phyloP scores from a whole-genome alignment of 768 basidiomycete genomes.

The Collybiopsis confluens region DNA sequence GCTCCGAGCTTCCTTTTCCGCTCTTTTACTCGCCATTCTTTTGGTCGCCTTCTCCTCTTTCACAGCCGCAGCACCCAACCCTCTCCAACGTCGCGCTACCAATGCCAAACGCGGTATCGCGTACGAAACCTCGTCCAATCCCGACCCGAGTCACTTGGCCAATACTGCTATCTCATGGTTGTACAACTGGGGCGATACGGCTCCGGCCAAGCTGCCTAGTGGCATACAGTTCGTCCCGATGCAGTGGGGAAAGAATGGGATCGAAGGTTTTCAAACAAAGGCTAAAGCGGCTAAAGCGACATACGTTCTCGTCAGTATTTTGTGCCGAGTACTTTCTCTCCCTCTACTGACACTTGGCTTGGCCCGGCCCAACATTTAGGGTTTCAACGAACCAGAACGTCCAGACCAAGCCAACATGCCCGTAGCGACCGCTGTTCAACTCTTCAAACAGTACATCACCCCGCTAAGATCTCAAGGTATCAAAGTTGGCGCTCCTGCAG shows the following conservation, averaged over 20 bases:
- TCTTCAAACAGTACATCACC: constrained; percentile 34
- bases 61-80: no score
- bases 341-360: background rate
- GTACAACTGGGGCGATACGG: background rate
- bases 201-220: background rate
- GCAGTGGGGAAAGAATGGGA: constrained; percentile 2
- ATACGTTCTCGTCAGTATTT: background rate
- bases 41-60: no score
- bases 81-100: no score
- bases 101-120: constrained; percentile 6
- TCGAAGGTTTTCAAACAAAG: background rate
- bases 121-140: background rate
- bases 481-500: constrained; percentile 24
- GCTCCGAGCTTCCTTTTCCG: no score
- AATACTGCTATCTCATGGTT: constrained; percentile 3
- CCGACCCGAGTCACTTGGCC: background rate
- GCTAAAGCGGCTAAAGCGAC: background rate
- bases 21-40: no score
- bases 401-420: constrained; percentile 28
- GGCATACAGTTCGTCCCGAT: constrained; percentile 5
- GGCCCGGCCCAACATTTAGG: constrained; percentile 7
- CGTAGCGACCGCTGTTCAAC: constrained; percentile 23
- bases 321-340: background rate
- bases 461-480: constrained; percentile 26
- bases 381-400: constrained; percentile 34